phyloP scores from a whole-genome alignment of 2,329 filamentous ascomycete genomes.

The Hymenoscyphus fraxineus region DNA sequence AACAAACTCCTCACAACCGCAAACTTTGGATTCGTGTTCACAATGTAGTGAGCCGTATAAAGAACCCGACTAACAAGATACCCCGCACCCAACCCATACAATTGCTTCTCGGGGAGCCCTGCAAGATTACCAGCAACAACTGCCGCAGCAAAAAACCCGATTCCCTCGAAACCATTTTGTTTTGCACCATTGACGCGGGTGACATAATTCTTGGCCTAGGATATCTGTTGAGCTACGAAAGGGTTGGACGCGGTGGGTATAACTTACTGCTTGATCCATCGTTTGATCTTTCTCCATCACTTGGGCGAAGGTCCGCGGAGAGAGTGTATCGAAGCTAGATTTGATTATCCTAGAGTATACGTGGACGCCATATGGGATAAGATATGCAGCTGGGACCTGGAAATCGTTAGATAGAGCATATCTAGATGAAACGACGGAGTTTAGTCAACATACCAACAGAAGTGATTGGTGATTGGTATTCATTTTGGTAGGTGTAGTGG shows the following conservation, averaged over 20 bases:
- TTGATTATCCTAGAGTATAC: conserved; percentile 31
- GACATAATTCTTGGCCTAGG: conserved; percentile 3
- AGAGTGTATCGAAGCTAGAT: conserved; percentile 29
- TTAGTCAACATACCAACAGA: conserved; percentile 2
- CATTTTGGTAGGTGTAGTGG: too few relatives aligned
- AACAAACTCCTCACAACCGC: conserved; percentile 1
- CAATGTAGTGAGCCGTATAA: neutral
- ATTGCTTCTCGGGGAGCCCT: neutral
- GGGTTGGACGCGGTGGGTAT: neutral
- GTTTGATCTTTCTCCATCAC: conserved; percentile 31
- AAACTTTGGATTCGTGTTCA: neutral
- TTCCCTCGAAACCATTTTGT: conserved; percentile 10
- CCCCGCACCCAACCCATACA: conserved; percentile 2
- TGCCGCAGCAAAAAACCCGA: conserved; percentile 9
- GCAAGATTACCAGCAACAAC: conserved; percentile 10
- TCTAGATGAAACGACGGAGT: neutral
- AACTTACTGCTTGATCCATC: conserved; percentile 29
- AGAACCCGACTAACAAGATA: conserved; percentile 4
- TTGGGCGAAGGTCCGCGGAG: conserved; percentile 32
- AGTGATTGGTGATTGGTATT: conserved; percentile 14
- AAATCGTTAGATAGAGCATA: neutral
- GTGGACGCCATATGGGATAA: conserved; percentile 36
- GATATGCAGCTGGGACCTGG: conserved; percentile 32
- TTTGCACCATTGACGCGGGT: conserved; percentile 8
- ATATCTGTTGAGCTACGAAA: neutral